Evolutionary conservation across 768 basidiomycete genomes (phyloP), one percentile per base, ranked within the genome.

Genomic region (Mycena belliarum): DNA sequence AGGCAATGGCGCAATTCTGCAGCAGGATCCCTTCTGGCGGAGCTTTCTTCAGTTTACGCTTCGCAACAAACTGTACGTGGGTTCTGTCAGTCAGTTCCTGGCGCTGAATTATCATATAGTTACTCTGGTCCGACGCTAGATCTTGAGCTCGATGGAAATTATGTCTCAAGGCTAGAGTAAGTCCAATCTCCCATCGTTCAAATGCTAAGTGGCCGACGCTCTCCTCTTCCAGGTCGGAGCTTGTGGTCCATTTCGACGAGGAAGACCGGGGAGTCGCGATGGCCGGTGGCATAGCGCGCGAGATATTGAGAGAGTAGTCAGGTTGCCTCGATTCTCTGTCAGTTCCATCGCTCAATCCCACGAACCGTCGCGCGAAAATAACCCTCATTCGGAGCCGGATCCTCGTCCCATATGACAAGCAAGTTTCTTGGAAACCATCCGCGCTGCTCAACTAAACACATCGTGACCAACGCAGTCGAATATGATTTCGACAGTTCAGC

Each of bases 21-120:
- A 75, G 56, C 67, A 68, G 18, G 81, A 82, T 66, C 76, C 79
- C 1, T 81, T 80, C 56, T 82, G 81, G 81, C 76, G 77, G 65
- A 74, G 75, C 20, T 81, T 80, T 59, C 62, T 82, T 41, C 77
- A 81, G 53, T 82, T 82, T 57, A 65, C 73, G 12, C 54, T 78
- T 25, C 73, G 81, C 46, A 78, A 81, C 56, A 76, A 76, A 51
- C 64, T 82, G 79, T 81, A 53, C 23, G 75, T 70, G 2, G 38
- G 33, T 26, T 44, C 16, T 48, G 4, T 49, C 43, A 8, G 20
- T 28, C 12, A 23, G 24, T 44, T 47, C 35, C 8, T 47, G n/a
- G n/a, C n/a, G n/a, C n/a, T n/a, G n/a, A 16, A 23, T 10, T 51
- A 29, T 15, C 9, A 24, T 43, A 5, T 21, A 47, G 80, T 43